Evolutionary conservation across 2,329 filamentous ascomycete genomes (phyloP), one percentile per base, ranked within the genome.

Genomic region (Didymella arachidicola): DNA sequence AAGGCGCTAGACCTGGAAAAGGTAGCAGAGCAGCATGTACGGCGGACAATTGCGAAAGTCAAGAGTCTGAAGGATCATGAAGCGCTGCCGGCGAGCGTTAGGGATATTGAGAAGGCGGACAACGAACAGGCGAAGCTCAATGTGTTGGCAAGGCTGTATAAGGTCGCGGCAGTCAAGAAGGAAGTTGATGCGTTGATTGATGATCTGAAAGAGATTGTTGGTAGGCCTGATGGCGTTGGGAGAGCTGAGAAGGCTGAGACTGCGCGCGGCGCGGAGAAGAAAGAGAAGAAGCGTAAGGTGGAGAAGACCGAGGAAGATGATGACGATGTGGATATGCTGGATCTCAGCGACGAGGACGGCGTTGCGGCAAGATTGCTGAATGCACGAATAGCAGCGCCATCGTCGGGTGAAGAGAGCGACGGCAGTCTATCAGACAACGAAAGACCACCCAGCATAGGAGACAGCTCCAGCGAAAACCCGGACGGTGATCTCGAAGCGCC

Each of bases 131-230:
- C 83, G 1, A 78, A 81, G 51, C 77, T 84, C 18, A 88, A 88
- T 74, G 85, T 89, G 14, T 77, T 81, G 45, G 86, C 84, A 14
- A 76, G 86, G 51, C 63, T 89, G 50, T 87, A 84, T 69, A 88
- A 86, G 59, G 85, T 85, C 14, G 83, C 80, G 53, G 84, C 84
- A 0, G 84, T 87, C 12, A 84, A 83, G 71, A 81, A 83, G 62
- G 83, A 80, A 2, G 72, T 87, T 42, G 79, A 81, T 22, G 78
- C 78, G 34, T 77, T 83, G 26, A 63, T 81, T 30, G 72, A 72
- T 4, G 78, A 79, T 32, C 64, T 82, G 55, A 78, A 79, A 66
- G 63, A 50, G 2, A 78, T 79, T 38, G 66, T 81, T 29, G 66
- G 60, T 5, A 59, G 44, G 18, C 56, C 30, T 0, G 61, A 54